phyloP scores from a whole-genome alignment of 345 rosid species.

The Melaleuca quinquenervia region DNA sequence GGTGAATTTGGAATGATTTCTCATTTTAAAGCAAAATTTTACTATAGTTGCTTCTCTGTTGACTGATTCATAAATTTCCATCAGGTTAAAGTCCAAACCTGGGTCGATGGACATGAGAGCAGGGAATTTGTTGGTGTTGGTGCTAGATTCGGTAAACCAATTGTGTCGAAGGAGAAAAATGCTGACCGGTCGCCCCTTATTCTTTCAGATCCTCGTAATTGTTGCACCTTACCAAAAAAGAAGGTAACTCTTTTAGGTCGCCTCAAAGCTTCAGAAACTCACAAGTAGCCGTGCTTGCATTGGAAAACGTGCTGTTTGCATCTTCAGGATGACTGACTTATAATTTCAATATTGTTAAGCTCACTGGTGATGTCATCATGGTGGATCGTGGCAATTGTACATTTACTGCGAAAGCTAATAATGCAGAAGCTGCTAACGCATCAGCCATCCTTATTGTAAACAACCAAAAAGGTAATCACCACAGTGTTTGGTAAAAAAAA shows the following conservation, averaged over 20 bases:
- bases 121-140: slow-evolving; percentile 96
- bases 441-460: slow-evolving; percentile 87
- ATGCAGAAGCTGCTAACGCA: slow-evolving; percentile 86
- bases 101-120: slow-evolving; percentile 66
- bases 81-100: slow-evolving; percentile 97
- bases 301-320: background rate
- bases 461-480: slow-evolving; percentile 64
- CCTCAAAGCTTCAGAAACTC: background rate
- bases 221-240: slow-evolving; percentile 49
- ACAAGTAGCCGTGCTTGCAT: background rate
- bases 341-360: slow-evolving; percentile 31
- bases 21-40: background rate
- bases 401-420: slow-evolving; percentile 81
- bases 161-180: slow-evolving; percentile 90
- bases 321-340: background rate
- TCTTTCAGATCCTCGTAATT: slow-evolving; percentile 81
- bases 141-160: slow-evolving; percentile 79
- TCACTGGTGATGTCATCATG: slow-evolving; percentile 68
- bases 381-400: slow-evolving; percentile 88
- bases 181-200: slow-evolving; percentile 64
- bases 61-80: background rate
- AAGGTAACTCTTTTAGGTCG: slow-evolving; percentile 36
- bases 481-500: background rate
- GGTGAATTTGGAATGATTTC: background rate
- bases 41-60: background rate